Base-by-base conservation (phyloP, 768 basidiomycete genomes). In the Strobilomyces dryophilus region DNA sequence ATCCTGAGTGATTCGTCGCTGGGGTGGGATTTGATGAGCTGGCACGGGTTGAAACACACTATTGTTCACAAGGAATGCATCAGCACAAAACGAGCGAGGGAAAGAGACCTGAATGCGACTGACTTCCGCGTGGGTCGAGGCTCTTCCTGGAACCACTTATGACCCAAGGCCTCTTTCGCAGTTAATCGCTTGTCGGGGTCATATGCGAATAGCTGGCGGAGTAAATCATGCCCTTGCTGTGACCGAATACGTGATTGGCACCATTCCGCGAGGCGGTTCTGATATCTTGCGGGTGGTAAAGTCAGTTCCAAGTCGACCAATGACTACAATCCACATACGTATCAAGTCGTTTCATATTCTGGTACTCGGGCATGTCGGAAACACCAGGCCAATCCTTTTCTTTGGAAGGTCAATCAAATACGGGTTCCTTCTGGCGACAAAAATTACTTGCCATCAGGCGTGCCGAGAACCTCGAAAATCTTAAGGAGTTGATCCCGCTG, bases 401-500 rank as follows among this genome's bases (percentile, higher is more conserved):
- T 95, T 62, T n/a, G 36, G 32, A 44, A 42, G 15, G 31, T 36
- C 53, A 31, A 54, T 54, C 41, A 29, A 37, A 37, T 43, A 51
- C 29, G 21, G 53, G 4, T 7, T 18, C 45, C 18, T 43, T 24
- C 39, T 12, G 5, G 21, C 3, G 45, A 18, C 36, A 29, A 34
- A 27, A 11, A 2, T 1, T 47, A 36, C 1, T 60, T 61, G 92
- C 94, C 85, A 47, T 89, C 80, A 41, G 95, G 88, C 5, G 89
- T 92, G 5, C 97, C 95, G 17, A 97, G 70, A 0, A 98, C 87
- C 61, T 99, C 97, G 53, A 98, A 87, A n/a, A 99, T 97, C 72
- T 92, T 95, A 26, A 90, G 72, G 54, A 98, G 78, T 63, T 99
- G 97, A 69, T 98, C 97, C 51, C 87, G 79, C 67, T 99, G 97